Evolutionary conservation across 2,329 filamentous ascomycete species (phyloP).

Genomic region (Colletotrichum orchidophilum): DNA sequence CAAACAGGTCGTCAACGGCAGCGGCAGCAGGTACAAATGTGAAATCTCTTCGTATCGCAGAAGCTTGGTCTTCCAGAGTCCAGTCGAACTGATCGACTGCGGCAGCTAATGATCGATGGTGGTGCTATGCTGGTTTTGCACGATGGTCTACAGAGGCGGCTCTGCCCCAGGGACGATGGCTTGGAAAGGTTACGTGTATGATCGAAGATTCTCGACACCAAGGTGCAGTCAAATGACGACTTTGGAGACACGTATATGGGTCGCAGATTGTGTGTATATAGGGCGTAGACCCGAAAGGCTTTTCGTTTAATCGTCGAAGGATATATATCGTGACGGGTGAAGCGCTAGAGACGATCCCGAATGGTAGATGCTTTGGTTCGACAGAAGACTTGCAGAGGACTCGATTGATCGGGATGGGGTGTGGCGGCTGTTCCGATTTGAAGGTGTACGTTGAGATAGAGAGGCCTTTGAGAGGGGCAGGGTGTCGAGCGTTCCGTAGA

Average conservation of each 20-base stretch:
- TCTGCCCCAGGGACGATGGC: slow-evolving; percentile 14
- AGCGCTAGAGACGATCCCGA: not conserved
- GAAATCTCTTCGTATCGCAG: slow-evolving; percentile 27
- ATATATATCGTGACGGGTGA: slow-evolving; percentile 6
- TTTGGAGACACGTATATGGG: not conserved
- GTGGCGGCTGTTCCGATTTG: not conserved
- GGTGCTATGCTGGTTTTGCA: slow-evolving; percentile 1
- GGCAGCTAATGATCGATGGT: slow-evolving; percentile 11
- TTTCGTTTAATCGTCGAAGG: not conserved
- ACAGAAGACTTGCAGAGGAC: not conserved
- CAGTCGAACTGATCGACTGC: slow-evolving; percentile 30
- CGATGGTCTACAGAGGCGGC: slow-evolving; percentile 4
- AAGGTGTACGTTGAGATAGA: not conserved
- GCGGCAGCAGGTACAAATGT: slow-evolving; percentile 33
- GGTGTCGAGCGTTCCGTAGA: not conserved
- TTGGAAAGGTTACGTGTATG: slow-evolving; percentile 1
- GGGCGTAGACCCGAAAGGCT: not conserved
- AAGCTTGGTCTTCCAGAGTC: not conserved
- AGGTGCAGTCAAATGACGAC: not conserved
- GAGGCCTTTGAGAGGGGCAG: not conserved
- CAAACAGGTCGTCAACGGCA: slow-evolving; percentile 29
- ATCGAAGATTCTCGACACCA: slow-evolving; percentile 2
- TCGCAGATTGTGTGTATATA: not conserved
- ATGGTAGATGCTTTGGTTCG: not conserved
- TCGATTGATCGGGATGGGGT: not conserved